Conservation (phyloP, 768 basidiomycete species). For the Mycena latifolia region DNA sequence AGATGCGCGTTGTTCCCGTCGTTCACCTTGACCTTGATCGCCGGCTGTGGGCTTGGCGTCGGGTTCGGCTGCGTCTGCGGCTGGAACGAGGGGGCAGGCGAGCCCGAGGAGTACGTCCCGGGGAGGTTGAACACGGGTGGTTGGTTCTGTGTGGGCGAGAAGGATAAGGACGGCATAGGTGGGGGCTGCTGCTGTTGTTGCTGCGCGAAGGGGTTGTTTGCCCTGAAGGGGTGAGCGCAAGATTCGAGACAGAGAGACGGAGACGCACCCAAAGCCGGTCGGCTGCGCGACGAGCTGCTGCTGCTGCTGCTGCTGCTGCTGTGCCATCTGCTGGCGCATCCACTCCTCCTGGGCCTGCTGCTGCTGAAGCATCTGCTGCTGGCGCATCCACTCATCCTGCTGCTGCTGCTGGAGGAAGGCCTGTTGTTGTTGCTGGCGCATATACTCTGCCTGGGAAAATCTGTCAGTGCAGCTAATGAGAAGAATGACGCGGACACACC, state of each 20-base stretch:
- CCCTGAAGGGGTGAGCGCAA: slow-evolving; percentile 58
- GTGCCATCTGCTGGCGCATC: slow-evolving; percentile 30
- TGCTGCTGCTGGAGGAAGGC: slow-evolving; percentile 51
- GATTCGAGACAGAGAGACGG: slow-evolving; percentile 11
- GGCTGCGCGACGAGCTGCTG: slow-evolving; percentile 63
- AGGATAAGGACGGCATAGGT: slow-evolving; percentile 48
- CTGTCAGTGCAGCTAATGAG: neutral
- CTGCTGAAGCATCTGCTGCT: slow-evolving; percentile 58
- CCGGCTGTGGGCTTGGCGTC: slow-evolving; percentile 45
- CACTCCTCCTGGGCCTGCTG: slow-evolving; percentile 64
- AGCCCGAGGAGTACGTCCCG: slow-evolving; percentile 74
- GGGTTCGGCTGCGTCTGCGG: slow-evolving; percentile 41
- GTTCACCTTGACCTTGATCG: slow-evolving; percentile 56
- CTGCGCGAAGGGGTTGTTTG: slow-evolving; percentile 96
- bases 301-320: slow-evolving; percentile 41
- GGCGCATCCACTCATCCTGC: slow-evolving; percentile 59
- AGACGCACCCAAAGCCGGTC: slow-evolving; percentile 80
- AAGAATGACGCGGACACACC: slow-evolving; percentile 51
- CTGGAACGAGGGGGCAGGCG: slow-evolving; percentile 58
- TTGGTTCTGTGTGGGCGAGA: slow-evolving; percentile 39
- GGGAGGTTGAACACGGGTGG: slow-evolving; percentile 75
- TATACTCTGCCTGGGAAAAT: slow-evolving; percentile 70
- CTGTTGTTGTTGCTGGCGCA: slow-evolving; percentile 69
- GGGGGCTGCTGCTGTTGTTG: slow-evolving; percentile 48
- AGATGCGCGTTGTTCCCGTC: slow-evolving; percentile 82